Percentiles rank a stretch among this genome's conserved stretches.
phyloP scores from a whole-genome alignment of 192 early-diverging fungal genomes.

The Allomyces macrogynus region DNA sequence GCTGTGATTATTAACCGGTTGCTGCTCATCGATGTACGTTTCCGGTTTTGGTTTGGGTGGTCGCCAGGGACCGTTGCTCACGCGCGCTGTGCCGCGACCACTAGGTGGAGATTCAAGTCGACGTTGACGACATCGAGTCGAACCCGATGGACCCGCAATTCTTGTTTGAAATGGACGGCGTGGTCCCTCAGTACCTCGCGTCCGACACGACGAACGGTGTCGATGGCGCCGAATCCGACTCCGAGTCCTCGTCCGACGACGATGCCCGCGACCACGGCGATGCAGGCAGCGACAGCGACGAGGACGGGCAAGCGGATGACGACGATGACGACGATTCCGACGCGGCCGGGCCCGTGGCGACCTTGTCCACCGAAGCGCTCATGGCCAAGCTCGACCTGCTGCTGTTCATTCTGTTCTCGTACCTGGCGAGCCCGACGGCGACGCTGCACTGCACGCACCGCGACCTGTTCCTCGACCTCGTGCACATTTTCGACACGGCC shows the following conservation, averaged over 20 bases:
- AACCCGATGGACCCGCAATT: constrained; percentile 4
- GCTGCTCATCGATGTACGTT: constrained; percentile 68
- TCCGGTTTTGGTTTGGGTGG: neutral
- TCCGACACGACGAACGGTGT: constrained; percentile 2
- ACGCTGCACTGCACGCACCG: constrained; percentile 10
- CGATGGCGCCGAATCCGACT: constrained; percentile 15
- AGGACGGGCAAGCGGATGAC: constrained; percentile 5
- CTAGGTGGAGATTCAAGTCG: constrained; percentile 16
- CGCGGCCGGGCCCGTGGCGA: constrained; percentile 12
- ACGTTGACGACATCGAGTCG: constrained; percentile 11
- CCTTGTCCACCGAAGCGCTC: constrained; percentile 22
- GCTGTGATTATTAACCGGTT: constrained; percentile 61
- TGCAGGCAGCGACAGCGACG: neutral
- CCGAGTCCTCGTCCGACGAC: constrained; percentile 12
- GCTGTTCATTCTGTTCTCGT: constrained; percentile 41
- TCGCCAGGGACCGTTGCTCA: neutral
- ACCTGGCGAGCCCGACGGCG: constrained; percentile 16
- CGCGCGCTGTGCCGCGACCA: too few species aligned
- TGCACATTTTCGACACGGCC: constrained; percentile 58
- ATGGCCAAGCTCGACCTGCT: constrained; percentile 54
- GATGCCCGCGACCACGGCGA: constrained; percentile 6
- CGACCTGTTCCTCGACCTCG: constrained; percentile 41
- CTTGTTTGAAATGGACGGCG: constrained; percentile 33
- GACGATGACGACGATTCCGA: constrained; percentile 10
- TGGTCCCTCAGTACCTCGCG: constrained; percentile 19